A percentile compares a stretch with the other conserved stretches of the same genome.
Conservation (phyloP, 495 filamentous ascomycete species). For the Lasiosphaeriaceae sp. region DNA sequence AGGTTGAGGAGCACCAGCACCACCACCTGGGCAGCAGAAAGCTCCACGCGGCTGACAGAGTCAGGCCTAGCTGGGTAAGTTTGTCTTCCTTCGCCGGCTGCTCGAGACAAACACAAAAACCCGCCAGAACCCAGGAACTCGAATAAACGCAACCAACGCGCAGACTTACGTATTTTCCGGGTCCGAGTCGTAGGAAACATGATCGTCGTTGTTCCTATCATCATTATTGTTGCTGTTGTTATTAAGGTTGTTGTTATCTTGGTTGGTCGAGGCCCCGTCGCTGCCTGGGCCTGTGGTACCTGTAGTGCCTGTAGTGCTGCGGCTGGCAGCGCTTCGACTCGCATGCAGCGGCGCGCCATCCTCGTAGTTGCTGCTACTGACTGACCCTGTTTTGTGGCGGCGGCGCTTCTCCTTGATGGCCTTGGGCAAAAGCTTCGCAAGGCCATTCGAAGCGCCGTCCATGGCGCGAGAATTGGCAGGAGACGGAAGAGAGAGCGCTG, state of each 20-base stretch:
- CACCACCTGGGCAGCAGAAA: too few species aligned
- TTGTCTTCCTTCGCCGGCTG: too few species aligned
- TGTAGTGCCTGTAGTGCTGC: constrained; percentile 5
- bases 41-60: too few species aligned
- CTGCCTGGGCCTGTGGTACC: background rate
- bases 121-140: too few species aligned
- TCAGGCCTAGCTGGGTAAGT: too few species aligned
- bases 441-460: constrained; percentile 33
- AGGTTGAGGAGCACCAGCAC: too few species aligned
- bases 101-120: too few species aligned
- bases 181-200: constrained; percentile 3
- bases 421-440: constrained; percentile 48
- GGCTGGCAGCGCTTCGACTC: constrained; percentile 20
- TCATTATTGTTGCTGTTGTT: constrained; percentile 9
- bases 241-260: background rate
- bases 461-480: constrained; percentile 11
- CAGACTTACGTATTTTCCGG: constrained; percentile 2
- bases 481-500: background rate
- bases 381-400: constrained; percentile 33
- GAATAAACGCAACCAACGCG: too few species aligned
- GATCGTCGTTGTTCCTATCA: constrained; percentile 18
- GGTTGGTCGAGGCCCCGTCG: constrained; percentile 21
- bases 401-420: constrained; percentile 39
- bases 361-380: constrained; percentile 20
- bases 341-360: constrained; percentile 15